These are phyloP conservation scores for Artemisia princeps DNA, from an alignment of 140 eudicot genomes.

Conservation along the genomic window DNA sequence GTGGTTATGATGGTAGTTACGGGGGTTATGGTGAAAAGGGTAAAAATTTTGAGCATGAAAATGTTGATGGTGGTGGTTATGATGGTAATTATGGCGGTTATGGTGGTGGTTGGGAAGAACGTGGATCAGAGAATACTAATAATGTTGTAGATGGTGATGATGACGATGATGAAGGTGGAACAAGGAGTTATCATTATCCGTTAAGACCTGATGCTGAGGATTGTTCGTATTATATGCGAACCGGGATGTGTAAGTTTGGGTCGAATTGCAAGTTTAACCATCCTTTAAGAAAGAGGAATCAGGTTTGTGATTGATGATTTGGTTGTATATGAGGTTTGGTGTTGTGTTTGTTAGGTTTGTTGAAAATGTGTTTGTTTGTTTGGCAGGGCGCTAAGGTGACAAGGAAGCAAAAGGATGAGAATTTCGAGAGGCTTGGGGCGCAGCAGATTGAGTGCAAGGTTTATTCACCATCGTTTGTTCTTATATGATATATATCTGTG, in stretches of 20 bases:
- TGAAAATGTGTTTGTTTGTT: neutral
- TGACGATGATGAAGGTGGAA: slow-evolving; percentile 21
- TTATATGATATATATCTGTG: neutral
- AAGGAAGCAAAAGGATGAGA: slow-evolving; percentile 40
- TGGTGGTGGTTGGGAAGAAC: slow-evolving; percentile 22
- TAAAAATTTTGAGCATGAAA: slow-evolving; percentile 17
- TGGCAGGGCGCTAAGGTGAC: slow-evolving; percentile 39
- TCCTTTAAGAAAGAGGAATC: slow-evolving; percentile 50
- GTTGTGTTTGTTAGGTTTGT: too few species aligned
- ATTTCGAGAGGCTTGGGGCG: slow-evolving; percentile 40
- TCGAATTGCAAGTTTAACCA: slow-evolving; percentile 87
- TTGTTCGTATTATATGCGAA: slow-evolving; percentile 62
- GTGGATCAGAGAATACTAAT: slow-evolving; percentile 15
- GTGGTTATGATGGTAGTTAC: neutral
- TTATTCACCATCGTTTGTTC: slow-evolving; percentile 14
- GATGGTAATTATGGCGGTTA: slow-evolving; percentile 5
- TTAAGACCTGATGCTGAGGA: slow-evolving; percentile 83
- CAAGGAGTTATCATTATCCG: slow-evolving; percentile 46
- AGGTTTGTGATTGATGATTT: slow-evolving; percentile 30
- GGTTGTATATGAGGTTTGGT: too few species aligned
- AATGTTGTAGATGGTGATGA: neutral
- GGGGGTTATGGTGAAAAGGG: slow-evolving; percentile 19
- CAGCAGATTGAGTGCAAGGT: slow-evolving; percentile 80
- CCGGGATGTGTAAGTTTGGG: slow-evolving; percentile 77
- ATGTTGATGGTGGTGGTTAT: slow-evolving; percentile 17